Evolutionary conservation across 1,284 basidiomycete species (phyloP), one percentile per base, ranked within the genome.

Genomic region (Pyrrhoderma lamaoense): DNA sequence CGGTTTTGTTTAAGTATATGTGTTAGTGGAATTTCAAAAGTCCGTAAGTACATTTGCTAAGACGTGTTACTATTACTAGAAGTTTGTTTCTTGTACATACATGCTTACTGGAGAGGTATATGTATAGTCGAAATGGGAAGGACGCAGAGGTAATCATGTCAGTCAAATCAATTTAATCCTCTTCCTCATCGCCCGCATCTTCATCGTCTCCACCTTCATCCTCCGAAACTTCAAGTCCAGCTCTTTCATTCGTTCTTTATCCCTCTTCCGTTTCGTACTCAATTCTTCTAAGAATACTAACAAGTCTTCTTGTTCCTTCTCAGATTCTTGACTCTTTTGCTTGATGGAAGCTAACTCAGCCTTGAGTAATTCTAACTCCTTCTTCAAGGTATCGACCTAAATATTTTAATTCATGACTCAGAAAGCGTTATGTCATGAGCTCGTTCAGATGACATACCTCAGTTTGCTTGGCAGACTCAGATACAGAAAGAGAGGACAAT

Each of bases 241-340:
- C 80, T 77, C 78, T 58, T 76, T 72, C 72, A 98, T 79, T 58
- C 72, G 71, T 40, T 67, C 75, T 70, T 97, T 97, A 65, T 98
- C 94, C 56, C 71, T 72, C 65, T 79, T 80, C 46, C 93, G 74
- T 70, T 98, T 98, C 59, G 74, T 78, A 45, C 81, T 89, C 47
- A 98, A 70, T 67, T 99, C 96, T 61, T 99, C 96, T 2, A 99
- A 73, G 34, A 98, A 70, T 0, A 99, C 93, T 1, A 99, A 73
- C 50, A 99, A 65, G 66, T 98, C 93, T 65, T 96, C 93, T 62
- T 95, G 92, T 64, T 97, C 93, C 69, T 93, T 94, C 64, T 90
- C 85, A 21, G 82, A 79, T n/a, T 94, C 91, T 56, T 78, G 79
- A 42, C 77, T 73, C 63, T 84, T 85, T 51, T 73, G 73, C 59